Conservation (phyloP, 2,329 filamentous ascomycete genomes). For the Lecanicillium sp. region DNA sequence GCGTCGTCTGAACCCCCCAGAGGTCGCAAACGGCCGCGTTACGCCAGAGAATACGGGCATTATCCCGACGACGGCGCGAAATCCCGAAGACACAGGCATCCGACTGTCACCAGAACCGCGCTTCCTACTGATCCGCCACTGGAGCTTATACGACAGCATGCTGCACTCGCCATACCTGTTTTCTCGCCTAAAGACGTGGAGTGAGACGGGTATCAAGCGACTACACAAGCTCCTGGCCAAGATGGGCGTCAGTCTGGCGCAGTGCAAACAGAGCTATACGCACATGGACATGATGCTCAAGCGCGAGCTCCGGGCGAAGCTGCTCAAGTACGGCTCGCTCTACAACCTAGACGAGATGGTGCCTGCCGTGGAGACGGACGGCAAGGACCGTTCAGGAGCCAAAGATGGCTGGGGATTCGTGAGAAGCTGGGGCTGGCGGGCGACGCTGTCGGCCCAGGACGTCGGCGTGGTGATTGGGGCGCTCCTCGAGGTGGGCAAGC, state of each 20-base stretch:
- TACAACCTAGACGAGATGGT: constrained; percentile 95
- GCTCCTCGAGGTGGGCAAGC: constrained; percentile 81
- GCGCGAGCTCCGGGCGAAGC: constrained; percentile 71
- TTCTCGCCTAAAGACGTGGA: constrained; percentile 89
- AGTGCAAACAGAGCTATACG: constrained; percentile 92
- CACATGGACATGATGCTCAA: constrained; percentile 99
- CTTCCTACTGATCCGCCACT: constrained; percentile 87
- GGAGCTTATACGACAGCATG: constrained; percentile 98
- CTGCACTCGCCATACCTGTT: constrained; percentile 93
- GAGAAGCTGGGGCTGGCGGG: constrained; percentile 94
- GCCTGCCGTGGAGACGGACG: constrained; percentile 66
- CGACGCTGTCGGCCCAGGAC: constrained; percentile 86
- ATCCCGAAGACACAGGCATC: constrained; percentile 86
- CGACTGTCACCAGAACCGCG: constrained; percentile 87
- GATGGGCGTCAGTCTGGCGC: constrained; percentile 90
- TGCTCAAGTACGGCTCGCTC: constrained; percentile 84
- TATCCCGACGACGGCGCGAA: constrained; percentile 81
- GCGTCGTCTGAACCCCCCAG: constrained; percentile 79
- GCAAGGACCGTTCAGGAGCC: constrained; percentile 58
- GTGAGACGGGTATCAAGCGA: constrained; percentile 76
- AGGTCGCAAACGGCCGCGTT: constrained; percentile 52
- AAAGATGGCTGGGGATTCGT: constrained; percentile 98
- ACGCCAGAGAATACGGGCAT: constrained; percentile 65
- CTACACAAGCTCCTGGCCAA: constrained; percentile 93
- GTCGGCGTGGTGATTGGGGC: constrained; percentile 89